A percentile compares a stretch with the other conserved stretches of the same genome.
Evolutionary conservation across 2,329 filamentous ascomycete genomes (phyloP).

Genomic region (Myrmaecium sp.): DNA sequence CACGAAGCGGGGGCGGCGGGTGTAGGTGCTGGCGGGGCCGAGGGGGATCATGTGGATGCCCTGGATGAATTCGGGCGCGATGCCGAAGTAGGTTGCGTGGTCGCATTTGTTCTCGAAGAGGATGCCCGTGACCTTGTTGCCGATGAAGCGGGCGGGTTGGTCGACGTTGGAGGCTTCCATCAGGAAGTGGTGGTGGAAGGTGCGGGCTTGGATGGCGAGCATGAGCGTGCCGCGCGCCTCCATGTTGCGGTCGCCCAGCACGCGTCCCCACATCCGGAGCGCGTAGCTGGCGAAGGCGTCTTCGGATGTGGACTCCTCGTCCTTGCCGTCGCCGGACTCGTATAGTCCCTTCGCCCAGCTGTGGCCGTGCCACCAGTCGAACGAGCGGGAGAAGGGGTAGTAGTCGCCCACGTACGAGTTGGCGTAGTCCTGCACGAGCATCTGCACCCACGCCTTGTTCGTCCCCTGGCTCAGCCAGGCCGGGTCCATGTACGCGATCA

Average conservation of each 20-base stretch:
- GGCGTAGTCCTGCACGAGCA: conserved; percentile 65
- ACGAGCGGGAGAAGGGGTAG: conserved; percentile 68
- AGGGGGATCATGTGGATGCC: conserved; percentile 75
- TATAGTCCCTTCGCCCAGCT: conserved; percentile 77
- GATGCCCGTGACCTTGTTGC: conserved; percentile 54
- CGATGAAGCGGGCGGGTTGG: conserved; percentile 61
- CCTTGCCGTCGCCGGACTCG: conserved; percentile 55
- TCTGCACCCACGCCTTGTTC: conserved; percentile 69
- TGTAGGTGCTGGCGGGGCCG: conserved; percentile 48
- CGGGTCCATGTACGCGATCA: conserved; percentile 65
- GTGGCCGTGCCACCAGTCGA: conserved; percentile 93
- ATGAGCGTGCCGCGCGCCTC: conserved; percentile 56
- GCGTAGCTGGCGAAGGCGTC: conserved; percentile 78
- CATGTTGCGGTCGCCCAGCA: conserved; percentile 59
- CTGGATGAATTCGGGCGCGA: conserved; percentile 45
- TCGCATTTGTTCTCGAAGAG: conserved; percentile 93
- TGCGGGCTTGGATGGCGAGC: conserved; percentile 59
- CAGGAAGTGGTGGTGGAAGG: conserved; percentile 67
- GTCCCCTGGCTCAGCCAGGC: conserved; percentile 43
- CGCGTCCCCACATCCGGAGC: conserved; percentile 83
- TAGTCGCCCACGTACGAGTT: conserved; percentile 56
- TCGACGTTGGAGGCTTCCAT: conserved; percentile 52
- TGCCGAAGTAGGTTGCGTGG: conserved; percentile 72
- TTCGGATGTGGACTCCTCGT: conserved; percentile 79
- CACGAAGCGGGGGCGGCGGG: conserved; percentile 54